A percentile compares a stretch with the other conserved stretches of the same genome.
phyloP scores from a whole-genome alignment of 1,284 basidiomycete species.

The Mycena citricolor region DNA sequence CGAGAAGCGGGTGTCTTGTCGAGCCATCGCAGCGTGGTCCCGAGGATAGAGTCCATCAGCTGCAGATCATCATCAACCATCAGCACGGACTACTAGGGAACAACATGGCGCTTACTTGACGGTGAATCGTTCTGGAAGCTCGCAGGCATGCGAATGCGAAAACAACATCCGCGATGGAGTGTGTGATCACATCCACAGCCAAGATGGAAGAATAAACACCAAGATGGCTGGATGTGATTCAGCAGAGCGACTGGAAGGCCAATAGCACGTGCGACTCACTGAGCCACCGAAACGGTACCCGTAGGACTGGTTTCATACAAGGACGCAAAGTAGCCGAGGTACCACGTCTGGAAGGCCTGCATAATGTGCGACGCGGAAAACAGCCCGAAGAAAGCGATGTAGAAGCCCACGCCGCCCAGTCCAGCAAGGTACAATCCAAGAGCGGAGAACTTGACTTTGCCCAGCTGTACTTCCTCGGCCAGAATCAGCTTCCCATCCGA shows the following conservation, averaged over 20 bases:
- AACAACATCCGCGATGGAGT: conserved; percentile 34
- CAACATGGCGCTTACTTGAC: not conserved
- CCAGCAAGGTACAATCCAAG: conserved; percentile 30
- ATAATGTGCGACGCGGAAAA: conserved; percentile 32
- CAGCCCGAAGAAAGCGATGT: conserved; percentile 28
- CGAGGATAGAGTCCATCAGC: conserved; percentile 46
- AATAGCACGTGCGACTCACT: conserved; percentile 36
- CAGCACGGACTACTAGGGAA: not conserved
- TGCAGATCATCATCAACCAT: conserved; percentile 12
- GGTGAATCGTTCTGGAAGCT: conserved; percentile 17
- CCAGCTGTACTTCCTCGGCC: conserved; percentile 59
- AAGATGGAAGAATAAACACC: conserved; percentile 44
- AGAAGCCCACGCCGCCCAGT: conserved; percentile 27
- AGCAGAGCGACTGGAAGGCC: conserved; percentile 2
- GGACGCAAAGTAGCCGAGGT: conserved; percentile 58
- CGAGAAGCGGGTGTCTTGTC: conserved; percentile 51
- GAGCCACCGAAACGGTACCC: conserved; percentile 37
- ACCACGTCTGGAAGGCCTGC: conserved; percentile 50
- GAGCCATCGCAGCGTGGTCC: conserved; percentile 51
- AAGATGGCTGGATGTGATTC: conserved; percentile 39
- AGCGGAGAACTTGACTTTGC: conserved; percentile 51
- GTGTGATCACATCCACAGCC: conserved; percentile 29
- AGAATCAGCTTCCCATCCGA: conserved; percentile 50
- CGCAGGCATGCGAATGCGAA: conserved; percentile 16
- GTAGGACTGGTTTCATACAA: conserved; percentile 45